Base-by-base conservation (phyloP, 768 basidiomycete genomes). In the Auricularia sp. region DNA sequence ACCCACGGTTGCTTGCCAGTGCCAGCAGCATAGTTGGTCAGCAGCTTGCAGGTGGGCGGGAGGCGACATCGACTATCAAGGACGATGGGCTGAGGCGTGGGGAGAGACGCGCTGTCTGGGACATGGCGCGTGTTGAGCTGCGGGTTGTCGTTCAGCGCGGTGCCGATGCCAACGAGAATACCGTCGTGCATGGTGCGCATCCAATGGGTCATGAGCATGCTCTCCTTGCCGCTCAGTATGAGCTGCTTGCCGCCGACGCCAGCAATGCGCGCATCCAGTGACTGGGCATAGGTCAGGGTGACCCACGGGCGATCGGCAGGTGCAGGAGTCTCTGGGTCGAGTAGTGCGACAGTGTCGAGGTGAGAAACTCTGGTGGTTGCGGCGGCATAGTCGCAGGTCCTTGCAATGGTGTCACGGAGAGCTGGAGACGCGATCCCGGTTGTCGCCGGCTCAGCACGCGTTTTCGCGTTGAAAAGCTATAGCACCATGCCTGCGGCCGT, bases 131-230 rank as follows among this genome's bases (percentile, higher is more conserved):
- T 85, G 69, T 95, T 96, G n/a, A 99, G 80, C 71, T 97, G 90
- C 3, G 96, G 96, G 73, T 99, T 82, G 71, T 99, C 96, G 66
- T 93, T 92, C 56, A 93, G 75, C 24, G 92, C 86, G 0, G 96
- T 98, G 7, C 90, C 91, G 44, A 94, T 84, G 2, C 96, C 96
- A 54, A 99, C 81, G 14, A 99, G 77, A 66, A 99, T 98, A 8
- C 83, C 94, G 70, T 97, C 92, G 75, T 98, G 96, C 82, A 92
- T 84, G 0, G 92, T 81, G 67, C 96, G 80, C 85, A 98, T 85
- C 94, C 91, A 90, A 74, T 98, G 96, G 11, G 96, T 98, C 89
- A 99, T 92, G 51, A 83, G 68, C 87, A 95, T 88, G 74, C 90
- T 93, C 70, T 97, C 90, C 58, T 79, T 76, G 6, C 96, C 92